Evolutionary conservation across 1,284 basidiomycete genomes (phyloP).

Genomic region (Thecaphora frezii): DNA sequence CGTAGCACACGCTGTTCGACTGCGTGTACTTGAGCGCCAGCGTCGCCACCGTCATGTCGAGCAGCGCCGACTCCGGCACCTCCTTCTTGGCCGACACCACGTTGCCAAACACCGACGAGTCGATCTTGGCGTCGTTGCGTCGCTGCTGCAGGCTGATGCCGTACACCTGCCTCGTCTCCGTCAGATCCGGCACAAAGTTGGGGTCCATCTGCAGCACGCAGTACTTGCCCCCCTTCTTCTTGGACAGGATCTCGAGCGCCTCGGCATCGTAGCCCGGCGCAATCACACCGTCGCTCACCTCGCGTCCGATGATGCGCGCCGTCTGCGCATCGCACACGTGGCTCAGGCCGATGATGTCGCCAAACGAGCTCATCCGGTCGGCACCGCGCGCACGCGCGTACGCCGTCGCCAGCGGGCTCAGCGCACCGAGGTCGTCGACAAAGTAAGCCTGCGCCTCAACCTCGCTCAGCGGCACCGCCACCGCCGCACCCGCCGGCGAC

Average conservation of each 20-base stretch:
- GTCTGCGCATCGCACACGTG: conserved; percentile 89
- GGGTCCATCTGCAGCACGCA: conserved; percentile 73
- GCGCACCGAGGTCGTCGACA: conserved; percentile 86
- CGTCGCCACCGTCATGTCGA: conserved; percentile 68
- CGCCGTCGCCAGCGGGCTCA: conserved; percentile 86
- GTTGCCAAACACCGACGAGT: conserved; percentile 78
- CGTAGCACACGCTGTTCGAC: conserved; percentile 97
- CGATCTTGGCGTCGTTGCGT: conserved; percentile 88
- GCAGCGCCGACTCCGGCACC: conserved; percentile 45
- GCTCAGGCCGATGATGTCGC: conserved; percentile 95
- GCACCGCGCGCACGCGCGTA: conserved; percentile 96
- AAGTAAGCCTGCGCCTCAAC: conserved; percentile 92
- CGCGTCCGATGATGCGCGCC: conserved; percentile 91
- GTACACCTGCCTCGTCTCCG: conserved; percentile 93
- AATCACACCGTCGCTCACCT: conserved; percentile 97
- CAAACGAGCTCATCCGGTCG: conserved; percentile 98
- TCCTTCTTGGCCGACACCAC: conserved; percentile 85
- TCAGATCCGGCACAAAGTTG: conserved; percentile 42
- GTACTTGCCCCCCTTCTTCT: conserved; percentile 99
- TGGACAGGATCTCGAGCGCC: conserved; percentile 84
- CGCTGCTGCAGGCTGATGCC: conserved; percentile 88
- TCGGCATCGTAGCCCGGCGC: conserved; percentile 87
- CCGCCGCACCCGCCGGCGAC: conserved; percentile 90
- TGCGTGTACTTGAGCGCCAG: conserved; percentile 98
- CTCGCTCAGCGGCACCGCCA: conserved; percentile 69